Percentiles rank a stretch among this genome's conserved stretches.
These are phyloP conservation scores for Vanrija sp. DNA, from an alignment of 1,284 basidiomycete genomes.

Conservation along the genomic window DNA sequence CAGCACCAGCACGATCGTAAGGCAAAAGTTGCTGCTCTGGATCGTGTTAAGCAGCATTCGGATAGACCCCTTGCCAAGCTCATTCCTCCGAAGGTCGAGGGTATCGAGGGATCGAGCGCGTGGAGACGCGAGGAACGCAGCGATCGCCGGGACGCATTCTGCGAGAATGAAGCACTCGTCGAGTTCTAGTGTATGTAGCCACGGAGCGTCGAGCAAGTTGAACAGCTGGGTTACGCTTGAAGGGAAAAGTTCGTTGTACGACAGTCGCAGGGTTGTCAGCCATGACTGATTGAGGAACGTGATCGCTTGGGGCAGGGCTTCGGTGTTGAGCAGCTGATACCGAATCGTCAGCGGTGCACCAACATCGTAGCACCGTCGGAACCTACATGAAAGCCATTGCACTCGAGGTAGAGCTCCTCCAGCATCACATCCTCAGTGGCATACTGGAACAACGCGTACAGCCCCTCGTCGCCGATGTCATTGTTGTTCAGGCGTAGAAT, in stretches of 20 bases:
- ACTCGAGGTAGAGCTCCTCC: too few species aligned
- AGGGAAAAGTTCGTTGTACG: constrained; percentile 28
- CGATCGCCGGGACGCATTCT: constrained; percentile 11
- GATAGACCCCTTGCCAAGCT: constrained; percentile 27
- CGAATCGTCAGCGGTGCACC: too few species aligned
- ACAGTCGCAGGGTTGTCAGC: constrained; percentile 28
- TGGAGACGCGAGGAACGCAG: constrained; percentile 18
- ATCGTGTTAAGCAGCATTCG: constrained; percentile 32
- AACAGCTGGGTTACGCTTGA: constrained; percentile 23
- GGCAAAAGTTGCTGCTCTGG: constrained; percentile 25
- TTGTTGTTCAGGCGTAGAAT: too few species aligned
- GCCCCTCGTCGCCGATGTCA: too few species aligned
- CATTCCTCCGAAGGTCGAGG: constrained; percentile 39
- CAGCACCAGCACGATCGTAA: too few species aligned
- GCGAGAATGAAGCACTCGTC: constrained; percentile 22
- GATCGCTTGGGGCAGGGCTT: neutral
- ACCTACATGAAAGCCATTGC: too few species aligned
- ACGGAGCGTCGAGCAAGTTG: constrained; percentile 19
- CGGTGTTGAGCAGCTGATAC: too few species aligned
- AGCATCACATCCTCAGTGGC: too few species aligned
- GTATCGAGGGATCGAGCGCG: constrained; percentile 27
- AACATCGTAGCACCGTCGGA: too few species aligned
- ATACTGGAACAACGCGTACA: too few species aligned
- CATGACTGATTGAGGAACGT: constrained; percentile 27
- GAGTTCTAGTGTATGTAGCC: constrained; percentile 34